Evolutionary conservation across 1,139 yeast genomes (phyloP).

Genomic region (Eremothecium sinecaudum): DNA sequence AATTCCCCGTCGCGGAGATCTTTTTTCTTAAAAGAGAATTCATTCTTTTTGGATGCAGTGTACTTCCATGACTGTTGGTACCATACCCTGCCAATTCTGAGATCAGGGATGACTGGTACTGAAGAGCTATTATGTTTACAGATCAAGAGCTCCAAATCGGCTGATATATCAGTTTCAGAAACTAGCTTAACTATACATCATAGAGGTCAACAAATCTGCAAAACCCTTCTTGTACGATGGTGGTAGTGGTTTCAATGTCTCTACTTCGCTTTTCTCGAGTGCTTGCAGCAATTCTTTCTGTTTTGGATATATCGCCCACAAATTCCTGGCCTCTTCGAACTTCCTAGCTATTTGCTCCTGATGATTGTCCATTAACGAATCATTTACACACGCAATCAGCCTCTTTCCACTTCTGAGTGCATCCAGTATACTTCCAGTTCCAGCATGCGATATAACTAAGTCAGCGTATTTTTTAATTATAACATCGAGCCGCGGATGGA

Average conservation of each 20-base stretch:
- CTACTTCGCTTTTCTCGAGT: constrained; percentile 7
- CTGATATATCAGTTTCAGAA: too few species aligned
- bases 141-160: too few species aligned
- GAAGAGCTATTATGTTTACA: too few species aligned
- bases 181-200: constrained; percentile 7
- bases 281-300: constrained; percentile 9
- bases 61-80: too few species aligned
- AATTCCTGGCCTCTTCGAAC: constrained; percentile 35
- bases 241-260: constrained; percentile 10
- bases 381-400: constrained; percentile 64
- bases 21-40: too few species aligned
- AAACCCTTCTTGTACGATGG: constrained; percentile 12
- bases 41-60: too few species aligned
- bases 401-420: constrained; percentile 48
- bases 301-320: constrained; percentile 22
- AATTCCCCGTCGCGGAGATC: constrained; percentile 34
- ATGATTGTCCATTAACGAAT: constrained; percentile 72
- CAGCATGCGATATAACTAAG: constrained; percentile 80
- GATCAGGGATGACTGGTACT: too few species aligned
- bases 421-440: constrained; percentile 87
- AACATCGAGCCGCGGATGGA: constrained; percentile 35
- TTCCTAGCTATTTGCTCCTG: constrained; percentile 68
- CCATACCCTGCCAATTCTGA: too few species aligned
- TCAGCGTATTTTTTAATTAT: constrained; percentile 37
- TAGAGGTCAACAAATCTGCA: constrained; percentile 9